phyloP scores from a whole-genome alignment of 306 rosid genomes.

The Quercus aquifolioides region DNA sequence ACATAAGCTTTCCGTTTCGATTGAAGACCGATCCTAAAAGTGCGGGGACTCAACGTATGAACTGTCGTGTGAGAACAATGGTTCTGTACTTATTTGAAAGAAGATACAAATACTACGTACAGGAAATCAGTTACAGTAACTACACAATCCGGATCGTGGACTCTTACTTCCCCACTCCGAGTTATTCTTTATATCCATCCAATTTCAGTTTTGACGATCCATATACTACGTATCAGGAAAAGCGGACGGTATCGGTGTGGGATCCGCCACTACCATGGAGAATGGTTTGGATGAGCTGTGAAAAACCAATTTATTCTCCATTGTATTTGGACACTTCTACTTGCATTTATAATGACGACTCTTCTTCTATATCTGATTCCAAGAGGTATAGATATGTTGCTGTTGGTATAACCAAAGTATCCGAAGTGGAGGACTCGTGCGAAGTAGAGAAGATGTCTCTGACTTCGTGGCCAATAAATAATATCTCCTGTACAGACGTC shows the following conservation, averaged over 20 bases:
- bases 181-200: accelerated
- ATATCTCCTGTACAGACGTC: background rate
- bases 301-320: background rate
- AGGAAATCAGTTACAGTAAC: constrained; percentile 26
- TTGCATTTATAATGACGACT: background rate
- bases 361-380: background rate
- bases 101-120: constrained; percentile 14
- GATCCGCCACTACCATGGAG: accelerated
- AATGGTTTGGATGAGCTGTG: background rate
- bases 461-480: background rate
- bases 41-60: too few relatives aligned
- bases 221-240: accelerated
- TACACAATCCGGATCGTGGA: constrained; percentile 21
- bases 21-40: too few relatives aligned
- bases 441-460: background rate
- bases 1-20: too few relatives aligned
- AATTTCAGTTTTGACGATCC: accelerated
- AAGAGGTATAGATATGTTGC: background rate
- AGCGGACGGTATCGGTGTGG: accelerated
- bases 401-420: accelerated
- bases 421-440: background rate
- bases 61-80: too few relatives aligned
- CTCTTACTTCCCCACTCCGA: constrained; percentile 24
- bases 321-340: constrained; percentile 1
- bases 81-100: background rate